Base-by-base conservation (phyloP, 352 stramenopile genomes). In the Halophytophthora batemanensis region DNA sequence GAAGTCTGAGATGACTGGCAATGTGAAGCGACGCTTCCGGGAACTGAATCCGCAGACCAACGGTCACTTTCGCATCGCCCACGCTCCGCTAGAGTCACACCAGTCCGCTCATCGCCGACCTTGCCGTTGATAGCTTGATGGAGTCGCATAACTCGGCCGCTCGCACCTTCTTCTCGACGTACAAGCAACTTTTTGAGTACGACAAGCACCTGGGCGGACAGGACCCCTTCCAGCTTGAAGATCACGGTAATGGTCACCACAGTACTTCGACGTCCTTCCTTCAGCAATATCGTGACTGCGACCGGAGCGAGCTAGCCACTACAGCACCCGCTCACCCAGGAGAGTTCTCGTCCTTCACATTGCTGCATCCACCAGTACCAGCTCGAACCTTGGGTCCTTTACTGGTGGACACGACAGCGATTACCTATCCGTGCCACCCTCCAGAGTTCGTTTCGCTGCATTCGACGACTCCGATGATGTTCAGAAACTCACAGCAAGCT, bases 151-250 rank as follows among this genome's bases (percentile, higher is more conserved):
- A n/a, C 17, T 61, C 61, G 34, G 19, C 17, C 17, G 55, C 66
- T 25, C 49, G 29, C 13, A 38, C 49, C 14, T 88, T 93, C 65
- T 90, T 90, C 41, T 40, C 67, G 21, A 53, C 61, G 42, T 56
- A 87, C 62, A 76, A 80, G 44, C 62, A 86, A 2, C 51, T 90
- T 34, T 90, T 89, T 42, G 66, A 86, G 43, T 93, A 82, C 40
- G 67, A 86, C 14, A 74, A 69, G 50, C 73, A 73, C 29, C 56
- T 87, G 19, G 66, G 71, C 3, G 42, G 44, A 19, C 31, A 56
- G 8, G 50, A 59, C 18, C 59, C 59, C n/a, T 62, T 61, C 23
- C 45, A 56, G 31, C 25, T 19, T 34, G 47, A 59, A 35, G 6
- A 8, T 15, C 25, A 31, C 8, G 29, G 2, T 4, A 19, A 51